These are phyloP conservation scores for Apophysomyces ossiformis DNA, from an alignment of 371 early-diverging fungal species.

Conservation along the genomic window DNA sequence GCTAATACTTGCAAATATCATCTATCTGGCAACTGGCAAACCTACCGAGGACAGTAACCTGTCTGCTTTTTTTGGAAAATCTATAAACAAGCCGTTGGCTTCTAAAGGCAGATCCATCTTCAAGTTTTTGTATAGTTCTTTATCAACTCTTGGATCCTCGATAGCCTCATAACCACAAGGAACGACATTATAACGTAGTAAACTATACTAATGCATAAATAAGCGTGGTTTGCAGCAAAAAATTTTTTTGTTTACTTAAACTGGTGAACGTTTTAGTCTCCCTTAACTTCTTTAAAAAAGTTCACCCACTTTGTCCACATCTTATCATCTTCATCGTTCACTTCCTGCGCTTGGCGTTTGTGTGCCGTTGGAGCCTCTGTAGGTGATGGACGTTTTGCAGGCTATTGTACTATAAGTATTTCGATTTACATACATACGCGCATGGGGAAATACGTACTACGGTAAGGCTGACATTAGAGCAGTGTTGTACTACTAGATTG, in stretches of 20 bases:
- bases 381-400: background rate
- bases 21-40: background rate
- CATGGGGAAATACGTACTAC: background rate
- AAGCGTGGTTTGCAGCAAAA: background rate
- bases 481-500: background rate
- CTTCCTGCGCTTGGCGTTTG: background rate
- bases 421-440: background rate
- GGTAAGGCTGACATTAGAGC: background rate
- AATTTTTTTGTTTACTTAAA: background rate
- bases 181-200: background rate
- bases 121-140: background rate
- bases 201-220: background rate
- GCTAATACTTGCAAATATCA: background rate
- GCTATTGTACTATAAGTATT: background rate
- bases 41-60: background rate
- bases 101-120: background rate
- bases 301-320: background rate
- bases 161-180: background rate
- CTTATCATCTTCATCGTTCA: background rate
- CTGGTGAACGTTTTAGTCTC: background rate
- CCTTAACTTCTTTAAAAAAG: background rate
- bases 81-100: background rate
- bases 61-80: background rate
- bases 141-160: background rate
- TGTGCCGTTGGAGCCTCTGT: background rate